phyloP scores from a whole-genome alignment of 2,329 filamentous ascomycete species.

The Moelleriella libera region DNA sequence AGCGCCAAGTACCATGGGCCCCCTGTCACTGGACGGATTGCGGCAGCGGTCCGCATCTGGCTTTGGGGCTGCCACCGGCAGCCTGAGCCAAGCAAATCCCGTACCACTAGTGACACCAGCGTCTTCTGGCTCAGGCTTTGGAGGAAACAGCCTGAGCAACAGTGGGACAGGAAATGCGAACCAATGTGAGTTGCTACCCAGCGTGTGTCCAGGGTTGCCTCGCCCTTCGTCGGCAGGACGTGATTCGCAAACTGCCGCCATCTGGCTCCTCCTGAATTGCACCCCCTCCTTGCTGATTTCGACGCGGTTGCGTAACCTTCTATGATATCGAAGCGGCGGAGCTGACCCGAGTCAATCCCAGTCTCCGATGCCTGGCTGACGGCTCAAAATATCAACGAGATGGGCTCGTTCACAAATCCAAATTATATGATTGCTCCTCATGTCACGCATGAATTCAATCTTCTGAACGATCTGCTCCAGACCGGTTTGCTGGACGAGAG shows the following conservation, averaged over 20 bases:
- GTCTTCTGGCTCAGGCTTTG: slow-evolving; percentile 51
- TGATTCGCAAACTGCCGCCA: not conserved
- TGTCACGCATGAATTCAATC: slow-evolving; percentile 90
- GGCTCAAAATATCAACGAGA: slow-evolving; percentile 77
- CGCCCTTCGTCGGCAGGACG: not conserved
- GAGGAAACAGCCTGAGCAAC: slow-evolving; percentile 41
- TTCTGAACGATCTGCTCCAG: slow-evolving; percentile 92
- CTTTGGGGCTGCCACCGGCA: slow-evolving; percentile 23
- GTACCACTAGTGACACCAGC: slow-evolving; percentile 61
- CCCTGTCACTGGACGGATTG: slow-evolving; percentile 25
- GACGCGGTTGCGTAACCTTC: not conserved
- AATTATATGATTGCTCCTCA: slow-evolving; percentile 91
- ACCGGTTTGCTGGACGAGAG: slow-evolving; percentile 81
- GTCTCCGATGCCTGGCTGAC: slow-evolving; percentile 73
- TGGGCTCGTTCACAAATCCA: slow-evolving; percentile 73
- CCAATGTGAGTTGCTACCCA: slow-evolving; percentile 43
- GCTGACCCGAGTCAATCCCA: slow-evolving; percentile 33
- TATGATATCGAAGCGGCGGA: not conserved
- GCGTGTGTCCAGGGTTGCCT: slow-evolving; percentile 1
- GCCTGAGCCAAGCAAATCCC: slow-evolving; percentile 34
- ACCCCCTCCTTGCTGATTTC: not conserved
- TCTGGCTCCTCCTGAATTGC: not conserved
- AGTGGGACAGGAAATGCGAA: slow-evolving; percentile 44
- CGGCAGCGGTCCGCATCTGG: slow-evolving; percentile 22
- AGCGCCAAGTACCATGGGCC: slow-evolving; percentile 42